Conservation (phyloP, 192 early-diverging fungal species). For the Chytriomyces sp. region DNA sequence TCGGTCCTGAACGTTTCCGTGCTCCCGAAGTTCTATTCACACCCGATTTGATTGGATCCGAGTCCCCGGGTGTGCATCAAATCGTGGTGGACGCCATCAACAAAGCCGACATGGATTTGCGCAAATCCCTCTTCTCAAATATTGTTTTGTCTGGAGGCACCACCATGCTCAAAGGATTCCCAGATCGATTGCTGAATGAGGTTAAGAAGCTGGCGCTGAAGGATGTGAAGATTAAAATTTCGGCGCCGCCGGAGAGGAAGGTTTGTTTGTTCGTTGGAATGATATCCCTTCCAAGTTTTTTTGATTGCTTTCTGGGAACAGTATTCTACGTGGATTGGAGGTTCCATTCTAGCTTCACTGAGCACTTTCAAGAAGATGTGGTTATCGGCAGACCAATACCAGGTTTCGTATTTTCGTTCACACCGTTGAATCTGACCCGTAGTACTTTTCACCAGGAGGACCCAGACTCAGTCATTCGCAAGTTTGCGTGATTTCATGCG, state of each 20-base stretch:
- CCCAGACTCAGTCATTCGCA: conserved; percentile 88
- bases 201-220: conserved; percentile 86
- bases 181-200: conserved; percentile 89
- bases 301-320: too few relatives aligned
- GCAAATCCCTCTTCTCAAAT: conserved; percentile 83
- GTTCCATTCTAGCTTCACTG: conserved; percentile 90
- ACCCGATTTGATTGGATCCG: conserved; percentile 90
- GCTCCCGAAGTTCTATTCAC: conserved; percentile 96
- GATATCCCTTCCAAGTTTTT: not conserved
- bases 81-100: conserved; percentile 91
- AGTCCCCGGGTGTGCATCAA: conserved; percentile 92
- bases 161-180: conserved; percentile 89
- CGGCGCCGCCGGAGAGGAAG: conserved; percentile 94
- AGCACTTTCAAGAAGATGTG: conserved; percentile 99
- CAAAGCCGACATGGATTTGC: conserved; percentile 92
- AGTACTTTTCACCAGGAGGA: conserved; percentile 79
- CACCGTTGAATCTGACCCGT: not conserved
- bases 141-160: conserved; percentile 98
- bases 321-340: conserved; percentile 98
- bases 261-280: not conserved
- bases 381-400: conserved; percentile 92
- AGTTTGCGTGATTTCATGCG: conserved; percentile 51
- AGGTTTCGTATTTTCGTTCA: conserved; percentile 13
- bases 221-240: conserved; percentile 97
- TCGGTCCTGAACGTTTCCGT: conserved; percentile 89